Evolutionary conservation across 345 rosid species (phyloP).

Genomic region (Citrus glauca): DNA sequence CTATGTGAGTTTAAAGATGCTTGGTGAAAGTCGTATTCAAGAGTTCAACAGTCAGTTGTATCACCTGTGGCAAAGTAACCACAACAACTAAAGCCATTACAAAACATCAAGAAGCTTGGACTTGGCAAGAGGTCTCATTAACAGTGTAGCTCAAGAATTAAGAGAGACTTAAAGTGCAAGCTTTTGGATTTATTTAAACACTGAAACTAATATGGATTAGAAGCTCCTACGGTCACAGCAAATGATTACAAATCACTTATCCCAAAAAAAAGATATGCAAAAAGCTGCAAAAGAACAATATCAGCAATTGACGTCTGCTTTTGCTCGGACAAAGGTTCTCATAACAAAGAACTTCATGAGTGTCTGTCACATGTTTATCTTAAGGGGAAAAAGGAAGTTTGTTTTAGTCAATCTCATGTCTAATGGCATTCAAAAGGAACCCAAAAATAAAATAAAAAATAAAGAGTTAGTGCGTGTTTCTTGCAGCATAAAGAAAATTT

Average conservation of each 20-base stretch:
- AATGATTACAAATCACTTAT: not conserved
- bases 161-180: not conserved
- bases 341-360: not conserved
- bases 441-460: not conserved
- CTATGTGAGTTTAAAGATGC: not conserved
- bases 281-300: not conserved
- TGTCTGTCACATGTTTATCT: not conserved
- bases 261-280: not conserved
- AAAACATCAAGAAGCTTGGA: not conserved
- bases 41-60: not conserved
- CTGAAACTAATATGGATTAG: not conserved
- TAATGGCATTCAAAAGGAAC: not conserved
- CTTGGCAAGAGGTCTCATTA: not conserved
- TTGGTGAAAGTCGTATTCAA: not conserved
- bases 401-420: not conserved
- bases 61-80: not conserved
- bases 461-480: not conserved
- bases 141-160: not conserved
- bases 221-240: not conserved
- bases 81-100: not conserved
- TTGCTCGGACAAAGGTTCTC: not conserved
- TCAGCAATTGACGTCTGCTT: not conserved
- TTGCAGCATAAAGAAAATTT: not conserved
- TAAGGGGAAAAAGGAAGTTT: not conserved
- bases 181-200: not conserved